Conservation (phyloP, 768 basidiomycete species). For the Suillus weaverae region DNA sequence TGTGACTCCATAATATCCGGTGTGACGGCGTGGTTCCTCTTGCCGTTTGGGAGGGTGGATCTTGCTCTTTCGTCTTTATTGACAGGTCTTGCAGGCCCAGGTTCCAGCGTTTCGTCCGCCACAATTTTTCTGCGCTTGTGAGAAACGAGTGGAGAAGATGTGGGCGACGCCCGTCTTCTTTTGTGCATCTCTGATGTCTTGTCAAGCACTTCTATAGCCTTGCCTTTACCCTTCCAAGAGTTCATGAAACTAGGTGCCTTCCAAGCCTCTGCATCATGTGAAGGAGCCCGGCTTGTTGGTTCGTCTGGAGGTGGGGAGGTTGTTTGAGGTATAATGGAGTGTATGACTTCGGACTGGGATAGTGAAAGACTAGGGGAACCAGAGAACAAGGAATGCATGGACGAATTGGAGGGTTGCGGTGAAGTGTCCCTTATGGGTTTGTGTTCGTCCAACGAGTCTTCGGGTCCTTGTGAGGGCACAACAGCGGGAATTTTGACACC, state of each 20-base stretch:
- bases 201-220: background rate
- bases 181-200: background rate
- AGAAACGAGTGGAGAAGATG: conserved; percentile 10
- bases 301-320: background rate
- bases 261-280: conserved; percentile 32
- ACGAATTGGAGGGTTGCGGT: conserved; percentile 7
- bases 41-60: background rate
- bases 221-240: conserved; percentile 11
- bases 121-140: conserved; percentile 17
- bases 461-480: background rate
- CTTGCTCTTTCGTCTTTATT: background rate
- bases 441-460: background rate
- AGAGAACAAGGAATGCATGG: conserved; percentile 31
- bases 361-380: conserved; percentile 2
- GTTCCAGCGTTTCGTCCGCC: background rate
- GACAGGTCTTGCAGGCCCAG: background rate
- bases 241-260: conserved; percentile 33
- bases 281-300: conserved; percentile 6
- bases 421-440: background rate
- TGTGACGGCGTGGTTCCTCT: background rate
- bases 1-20: background rate
- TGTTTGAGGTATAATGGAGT: background rate
- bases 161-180: conserved; percentile 10
- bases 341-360: background rate
- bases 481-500: conserved; percentile 8